Evolutionary conservation across 2,329 filamentous ascomycete genomes (phyloP), one percentile per base, ranked within the genome.

Genomic region (Ilyonectria mors-panacis): DNA sequence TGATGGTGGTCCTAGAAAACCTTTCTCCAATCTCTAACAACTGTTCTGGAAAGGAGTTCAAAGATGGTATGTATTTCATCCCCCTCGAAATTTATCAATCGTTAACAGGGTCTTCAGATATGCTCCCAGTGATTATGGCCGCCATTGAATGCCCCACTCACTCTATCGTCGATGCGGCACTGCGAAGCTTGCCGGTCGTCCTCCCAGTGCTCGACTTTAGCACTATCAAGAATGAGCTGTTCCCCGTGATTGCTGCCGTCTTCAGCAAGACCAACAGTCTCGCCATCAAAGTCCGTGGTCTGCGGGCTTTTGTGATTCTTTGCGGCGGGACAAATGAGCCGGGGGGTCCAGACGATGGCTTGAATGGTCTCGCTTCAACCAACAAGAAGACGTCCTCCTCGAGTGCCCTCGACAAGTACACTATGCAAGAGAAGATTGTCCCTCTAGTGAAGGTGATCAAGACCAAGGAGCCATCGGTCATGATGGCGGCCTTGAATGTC

Each of bases 381-480:
- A 89, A 88, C 75, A 87, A 88, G 65, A 91, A 91, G 77, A 83
- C 87, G 2, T 88, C 87, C 4, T 92, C 89, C 1, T 92, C 92
- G 1, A 94, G 91, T 2, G 95, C 95, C 3, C 85, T 99, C 30
- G 96, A 99, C 83, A 98, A 98, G 80, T 98, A 96, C 77, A 98
- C 96, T 0, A 95, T 99, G 83, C 96, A 99, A 79, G 96, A 99
- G 78, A 98, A 98, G 83, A 93, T 99, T 37, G 89, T 98, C 0
- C 96, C 96, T 0, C 83, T 98, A 5, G 86, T 99, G 67, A 94
- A 93, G 76, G 94, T 87, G 2, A 98, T 99, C 83, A 98, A 97
- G 81, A 99, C 96, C 0, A 98, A 97, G 78, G 96, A 99, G 79
- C 96, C 96, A 0, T 95, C 94, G 8, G 96, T 99, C 10, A 98